These are phyloP conservation scores for Wickerhamiella spandovensis DNA, from an alignment of 805 yeast species.

Conservation along the genomic window DNA sequence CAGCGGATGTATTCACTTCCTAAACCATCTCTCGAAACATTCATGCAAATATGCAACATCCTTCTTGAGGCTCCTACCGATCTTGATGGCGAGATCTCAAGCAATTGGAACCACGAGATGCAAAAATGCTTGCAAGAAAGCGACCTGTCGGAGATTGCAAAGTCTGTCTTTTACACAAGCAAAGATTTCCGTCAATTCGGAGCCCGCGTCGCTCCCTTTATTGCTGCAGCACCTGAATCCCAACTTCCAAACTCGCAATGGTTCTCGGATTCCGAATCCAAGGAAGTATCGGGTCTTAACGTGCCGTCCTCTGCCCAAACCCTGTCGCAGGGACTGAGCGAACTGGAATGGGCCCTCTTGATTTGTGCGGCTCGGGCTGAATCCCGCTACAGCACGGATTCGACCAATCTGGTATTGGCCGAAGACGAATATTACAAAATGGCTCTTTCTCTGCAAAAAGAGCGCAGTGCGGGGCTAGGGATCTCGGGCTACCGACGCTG, in stretches of 20 bases:
- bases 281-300: not conserved
- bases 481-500: slow-evolving; percentile 38
- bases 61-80: slow-evolving; percentile 25
- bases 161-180: slow-evolving; percentile 41
- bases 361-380: slow-evolving; percentile 66
- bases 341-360: slow-evolving; percentile 55
- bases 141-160: slow-evolving; percentile 26
- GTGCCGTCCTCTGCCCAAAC: slow-evolving; percentile 10
- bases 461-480: slow-evolving; percentile 29
- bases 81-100: slow-evolving; percentile 10
- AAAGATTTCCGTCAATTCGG: slow-evolving; percentile 38
- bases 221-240: slow-evolving; percentile 12
- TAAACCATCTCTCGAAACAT: slow-evolving; percentile 32
- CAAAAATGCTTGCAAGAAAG: slow-evolving; percentile 5
- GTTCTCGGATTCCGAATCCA: slow-evolving; percentile 29
- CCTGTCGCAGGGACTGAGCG: slow-evolving; percentile 35
- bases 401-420: slow-evolving; percentile 63
- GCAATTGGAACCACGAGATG: slow-evolving; percentile 16
- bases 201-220: slow-evolving; percentile 19
- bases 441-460: slow-evolving; percentile 33
- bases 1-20: slow-evolving; percentile 57
- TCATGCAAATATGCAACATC: slow-evolving; percentile 34
- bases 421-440: slow-evolving; percentile 60
- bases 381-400: slow-evolving; percentile 40
- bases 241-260: not conserved